phyloP scores from a whole-genome alignment of 371 early-diverging fungal genomes.

The Mucor racemosus region DNA sequence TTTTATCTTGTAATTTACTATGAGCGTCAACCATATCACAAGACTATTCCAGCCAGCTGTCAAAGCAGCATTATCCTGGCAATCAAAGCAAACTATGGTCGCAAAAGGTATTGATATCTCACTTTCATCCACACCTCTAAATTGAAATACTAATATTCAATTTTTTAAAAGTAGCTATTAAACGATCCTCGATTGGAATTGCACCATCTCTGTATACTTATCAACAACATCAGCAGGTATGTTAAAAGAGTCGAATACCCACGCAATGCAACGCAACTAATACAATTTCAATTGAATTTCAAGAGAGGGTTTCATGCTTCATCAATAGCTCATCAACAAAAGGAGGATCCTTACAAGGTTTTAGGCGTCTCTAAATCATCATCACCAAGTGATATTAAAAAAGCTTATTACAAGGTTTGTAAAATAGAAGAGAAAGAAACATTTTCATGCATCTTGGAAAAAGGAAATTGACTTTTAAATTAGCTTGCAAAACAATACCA shows the following conservation, averaged over 20 bases:
- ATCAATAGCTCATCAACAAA: constrained; percentile 18
- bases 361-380: constrained; percentile 82
- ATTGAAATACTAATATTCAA: too few relatives aligned
- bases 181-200: neutral
- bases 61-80: neutral
- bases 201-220: neutral
- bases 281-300: too few relatives aligned
- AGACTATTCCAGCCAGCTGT: constrained; percentile 3
- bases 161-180: neutral
- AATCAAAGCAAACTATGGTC: neutral
- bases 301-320: constrained; percentile 17
- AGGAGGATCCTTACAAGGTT: constrained; percentile 80
- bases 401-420: constrained; percentile 87
- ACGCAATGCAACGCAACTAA: too few relatives aligned
- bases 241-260: neutral
- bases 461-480: neutral
- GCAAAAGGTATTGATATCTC: neutral
- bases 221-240: neutral
- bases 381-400: constrained; percentile 86
- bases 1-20: neutral
- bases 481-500: constrained; percentile 94
- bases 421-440: neutral
- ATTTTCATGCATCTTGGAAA: neutral
- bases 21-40: neutral
- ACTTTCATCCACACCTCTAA: neutral